Evolutionary conservation across 148 eudicot species (phyloP).

Genomic region (Dianthus caryophyllus): DNA sequence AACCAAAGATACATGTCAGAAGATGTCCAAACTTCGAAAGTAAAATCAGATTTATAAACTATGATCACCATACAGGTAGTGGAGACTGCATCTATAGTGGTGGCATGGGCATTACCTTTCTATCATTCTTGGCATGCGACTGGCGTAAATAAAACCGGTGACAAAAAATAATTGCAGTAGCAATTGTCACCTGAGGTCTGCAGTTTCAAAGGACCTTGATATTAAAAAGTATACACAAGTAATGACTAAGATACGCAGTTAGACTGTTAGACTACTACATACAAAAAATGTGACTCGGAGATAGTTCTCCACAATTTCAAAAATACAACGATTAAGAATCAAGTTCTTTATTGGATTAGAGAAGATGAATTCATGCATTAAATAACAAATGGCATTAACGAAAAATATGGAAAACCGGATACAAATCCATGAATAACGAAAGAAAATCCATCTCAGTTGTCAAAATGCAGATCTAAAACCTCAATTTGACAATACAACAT

Average conservation of each 20-base stretch:
- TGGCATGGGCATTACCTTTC: constrained; percentile 49
- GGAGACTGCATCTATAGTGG: not conserved
- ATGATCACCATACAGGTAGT: too few species aligned
- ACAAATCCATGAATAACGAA: too few species aligned
- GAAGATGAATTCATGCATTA: too few species aligned
- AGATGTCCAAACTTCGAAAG: not conserved
- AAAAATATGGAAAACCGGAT: too few species aligned
- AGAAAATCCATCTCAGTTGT: too few species aligned
- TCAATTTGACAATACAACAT: too few species aligned
- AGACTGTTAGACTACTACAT: not conserved
- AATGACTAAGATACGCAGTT: not conserved
- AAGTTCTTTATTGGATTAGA: too few species aligned
- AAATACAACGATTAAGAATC: too few species aligned
- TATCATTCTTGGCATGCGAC: constrained; percentile 80
- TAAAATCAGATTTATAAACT: not conserved
- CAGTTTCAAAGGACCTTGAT: constrained; percentile 20
- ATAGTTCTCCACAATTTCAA: not conserved
- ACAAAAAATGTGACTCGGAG: not conserved
- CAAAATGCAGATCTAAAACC: too few species aligned
- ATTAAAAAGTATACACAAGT: constrained; percentile 5
- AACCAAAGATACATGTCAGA: constrained; percentile 13
- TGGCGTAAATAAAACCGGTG: constrained; percentile 90
- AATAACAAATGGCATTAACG: too few species aligned
- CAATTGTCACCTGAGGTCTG: constrained; percentile 94
- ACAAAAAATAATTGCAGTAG: constrained; percentile 82